Base-by-base conservation (phyloP, 345 rosid genomes). In the Boechera divaricarpa region DNA sequence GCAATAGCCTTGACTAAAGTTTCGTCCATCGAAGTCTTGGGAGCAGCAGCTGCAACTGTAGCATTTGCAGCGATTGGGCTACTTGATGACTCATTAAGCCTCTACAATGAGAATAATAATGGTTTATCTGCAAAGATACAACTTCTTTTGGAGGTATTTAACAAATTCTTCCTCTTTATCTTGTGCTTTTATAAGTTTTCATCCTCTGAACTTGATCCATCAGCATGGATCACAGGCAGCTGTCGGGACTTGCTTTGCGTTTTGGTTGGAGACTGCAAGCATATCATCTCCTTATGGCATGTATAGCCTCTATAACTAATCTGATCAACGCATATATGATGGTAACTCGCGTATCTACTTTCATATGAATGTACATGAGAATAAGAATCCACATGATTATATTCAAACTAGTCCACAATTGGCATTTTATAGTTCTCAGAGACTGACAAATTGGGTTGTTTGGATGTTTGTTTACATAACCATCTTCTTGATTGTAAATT, bases 231-330 rank as follows among this genome's bases (percentile, higher is more conserved):
- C 55, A 7, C 90, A 94, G 98, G 88, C 82, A 76, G 86, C 83
- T 13, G 87, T 88, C 42, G 97, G 93, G 69, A 84, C 80, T 29
- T 82, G 80, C 76, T 94, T 94, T 77, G 81, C 95, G 35, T 80
- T 88, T 79, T 92, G 98, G 98, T 84, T 94, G 95, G 85, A 87
- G 73, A 21, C 78, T 31, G 52, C 92, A 45, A 82, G 48, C 56
- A 77, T 94, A 68, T 77, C 95, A 31, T 86, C 97, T 71, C 98
- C 97, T 39, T 94, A 94, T 88, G 88, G 95, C 97, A 94, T 94
- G 97, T 90, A 94, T 88, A 94, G 85, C 87, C 87, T 92, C 97
- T 91, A 85, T 84, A 81, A 85, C 97, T 90, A 85, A 77, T 86
- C 80, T 87, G 85, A 82, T 83, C 88, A 85, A 83, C 87, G 86